Evolutionary conservation across 805 yeast genomes (phyloP).

Genomic region (Suhomyces sp.): DNA sequence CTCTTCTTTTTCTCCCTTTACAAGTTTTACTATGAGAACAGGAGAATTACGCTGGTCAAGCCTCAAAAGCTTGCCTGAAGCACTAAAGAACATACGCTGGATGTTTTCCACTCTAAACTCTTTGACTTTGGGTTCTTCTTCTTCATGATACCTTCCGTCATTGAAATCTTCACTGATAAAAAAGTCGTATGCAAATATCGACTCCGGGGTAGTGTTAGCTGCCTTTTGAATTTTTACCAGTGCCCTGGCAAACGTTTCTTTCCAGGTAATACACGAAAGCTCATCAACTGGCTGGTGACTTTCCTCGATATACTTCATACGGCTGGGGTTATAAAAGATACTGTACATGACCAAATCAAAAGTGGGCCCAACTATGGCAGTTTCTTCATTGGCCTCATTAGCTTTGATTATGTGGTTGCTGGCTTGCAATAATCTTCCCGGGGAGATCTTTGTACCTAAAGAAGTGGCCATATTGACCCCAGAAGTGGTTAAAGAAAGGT

Average conservation of each 20-base stretch:
- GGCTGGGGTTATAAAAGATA: constrained; percentile 57
- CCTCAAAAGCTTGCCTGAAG: constrained; percentile 62
- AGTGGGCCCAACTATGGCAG: constrained; percentile 53
- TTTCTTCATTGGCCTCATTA: background rate
- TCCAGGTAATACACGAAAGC: constrained; percentile 58
- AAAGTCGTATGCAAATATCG: constrained; percentile 42
- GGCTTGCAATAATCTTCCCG: constrained; percentile 65
- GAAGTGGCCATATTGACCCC: constrained; percentile 58
- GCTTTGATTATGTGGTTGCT: constrained; percentile 39
- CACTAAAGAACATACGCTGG: constrained; percentile 59
- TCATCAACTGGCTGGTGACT: constrained; percentile 11
- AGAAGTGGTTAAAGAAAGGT: constrained; percentile 62
- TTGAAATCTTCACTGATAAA: constrained; percentile 55
- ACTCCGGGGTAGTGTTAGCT: constrained; percentile 4
- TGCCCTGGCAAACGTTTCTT: constrained; percentile 64
- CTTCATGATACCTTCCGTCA: constrained; percentile 71
- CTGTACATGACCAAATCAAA: constrained; percentile 59
- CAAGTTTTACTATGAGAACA: constrained; percentile 59
- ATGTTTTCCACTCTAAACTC: constrained; percentile 40
- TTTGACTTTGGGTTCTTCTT: constrained; percentile 32
- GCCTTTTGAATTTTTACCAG: constrained; percentile 38
- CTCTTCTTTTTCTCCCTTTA: constrained; percentile 11
- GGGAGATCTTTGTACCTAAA: constrained; percentile 54
- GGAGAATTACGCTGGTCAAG: constrained; percentile 63
- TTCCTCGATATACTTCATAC: constrained; percentile 30